phyloP scores from a whole-genome alignment of 108 stramenopile genomes.

The Conticribra guillardii region DNA sequence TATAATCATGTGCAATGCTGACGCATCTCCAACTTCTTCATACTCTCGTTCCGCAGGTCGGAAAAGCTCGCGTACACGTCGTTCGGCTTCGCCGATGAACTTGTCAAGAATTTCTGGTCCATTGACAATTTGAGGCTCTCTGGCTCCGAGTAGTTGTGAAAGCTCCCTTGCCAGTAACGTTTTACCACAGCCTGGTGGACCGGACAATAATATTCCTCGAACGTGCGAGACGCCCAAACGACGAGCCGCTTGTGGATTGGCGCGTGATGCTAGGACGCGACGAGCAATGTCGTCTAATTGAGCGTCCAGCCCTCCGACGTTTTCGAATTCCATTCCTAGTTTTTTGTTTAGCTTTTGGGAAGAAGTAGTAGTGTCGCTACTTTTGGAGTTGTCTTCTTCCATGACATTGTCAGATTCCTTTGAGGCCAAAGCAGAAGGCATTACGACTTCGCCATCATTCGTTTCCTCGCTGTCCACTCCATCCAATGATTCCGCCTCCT shows the following conservation, averaged over 20 bases:
- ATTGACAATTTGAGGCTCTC: conserved; percentile 95
- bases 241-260: conserved; percentile 88
- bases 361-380: neutral
- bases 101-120: conserved; percentile 81
- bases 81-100: conserved; percentile 80
- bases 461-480: conserved; percentile 24
- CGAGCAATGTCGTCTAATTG: conserved; percentile 84
- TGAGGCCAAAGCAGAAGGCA: neutral
- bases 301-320: conserved; percentile 78
- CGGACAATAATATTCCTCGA: conserved; percentile 77
- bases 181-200: conserved; percentile 89
- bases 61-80: conserved; percentile 74
- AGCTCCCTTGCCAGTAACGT: conserved; percentile 93
- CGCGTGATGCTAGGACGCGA: conserved; percentile 80
- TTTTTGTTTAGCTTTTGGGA: conserved; percentile 58
- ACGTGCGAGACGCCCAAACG: conserved; percentile 88
- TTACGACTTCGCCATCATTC: conserved; percentile 4
- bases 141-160: conserved; percentile 86
- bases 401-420: too few species aligned
- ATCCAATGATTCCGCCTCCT: conserved; percentile 11
- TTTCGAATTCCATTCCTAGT: conserved; percentile 77
- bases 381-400: neutral
- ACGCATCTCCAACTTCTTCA: conserved; percentile 62
- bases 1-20: conserved; percentile 85
- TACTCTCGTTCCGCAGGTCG: conserved; percentile 73